Base-by-base conservation (phyloP, 768 basidiomycete species). In the Gloeophyllum trabeum region DNA sequence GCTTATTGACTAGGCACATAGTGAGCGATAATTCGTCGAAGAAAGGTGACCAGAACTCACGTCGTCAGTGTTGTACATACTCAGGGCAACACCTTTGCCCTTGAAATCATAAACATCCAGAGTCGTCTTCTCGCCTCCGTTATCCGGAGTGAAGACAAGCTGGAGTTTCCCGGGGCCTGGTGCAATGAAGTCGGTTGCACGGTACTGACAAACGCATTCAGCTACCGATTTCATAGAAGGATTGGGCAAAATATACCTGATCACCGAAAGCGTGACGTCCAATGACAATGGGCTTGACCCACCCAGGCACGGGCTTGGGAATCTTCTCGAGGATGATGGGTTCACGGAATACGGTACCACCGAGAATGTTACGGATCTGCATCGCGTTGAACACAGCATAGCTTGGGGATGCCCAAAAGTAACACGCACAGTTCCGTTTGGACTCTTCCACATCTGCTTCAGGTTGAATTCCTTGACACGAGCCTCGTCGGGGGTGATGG, bases 1-100 rank as follows among this genome's bases (percentile, higher is more conserved):
- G 14, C 67, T 70, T 54, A 99, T 97, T 1, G 87, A 92, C 82
- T 90, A 47, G 12, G 12, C 7, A 26, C 3, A 19, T n/a, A 13
- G 16, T 18, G 16, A 5, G 2, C 19, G 30, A 39, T 39, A 30
- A 46, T 24, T 24, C 12, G 22, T 32, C 5, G 6, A 18, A 21
- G 16, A 20, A 38, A 23, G 16, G 5, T 25, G 22, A 21, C 23
- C 49, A 14, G 16, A 32, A 49, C 62, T 20, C 48, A 85, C 87
- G 53, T 94, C 91, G 50, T 97, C 91, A 4, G 92, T 97, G 66
- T 97, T 97, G 69, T 98, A 97, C 96, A 98, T 98, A 56, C 81
- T 75, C 75, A 99, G 77, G 3, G 92, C 93, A 24, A 97, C 88
- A 51, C 96, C 96, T 43, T 73, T 74, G 21, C 82, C 89, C 61